These are phyloP conservation scores for Albifimbria verrucaria DNA, from an alignment of 2,329 filamentous ascomycete genomes.

Conservation along the genomic window DNA sequence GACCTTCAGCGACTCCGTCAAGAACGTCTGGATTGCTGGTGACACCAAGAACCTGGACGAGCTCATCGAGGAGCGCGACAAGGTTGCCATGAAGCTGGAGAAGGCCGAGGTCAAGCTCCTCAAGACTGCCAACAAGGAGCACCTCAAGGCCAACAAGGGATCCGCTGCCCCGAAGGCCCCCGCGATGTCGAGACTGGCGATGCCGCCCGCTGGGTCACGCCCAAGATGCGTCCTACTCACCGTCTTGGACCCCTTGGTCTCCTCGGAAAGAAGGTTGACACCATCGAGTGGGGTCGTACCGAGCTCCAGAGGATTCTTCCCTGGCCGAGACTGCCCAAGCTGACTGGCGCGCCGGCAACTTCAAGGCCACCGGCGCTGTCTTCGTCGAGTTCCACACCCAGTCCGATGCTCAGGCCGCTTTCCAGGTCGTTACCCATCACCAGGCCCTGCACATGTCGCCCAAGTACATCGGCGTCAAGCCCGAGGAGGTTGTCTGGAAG, in stretches of 20 bases:
- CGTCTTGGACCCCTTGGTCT: conserved; percentile 61
- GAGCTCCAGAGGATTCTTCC: conserved; percentile 54
- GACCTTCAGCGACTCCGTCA: conserved; percentile 76
- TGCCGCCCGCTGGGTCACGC: conserved; percentile 64
- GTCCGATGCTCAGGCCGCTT: conserved; percentile 79
- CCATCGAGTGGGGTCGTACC: conserved; percentile 77
- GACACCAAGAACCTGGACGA: conserved; percentile 73
- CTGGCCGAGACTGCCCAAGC: conserved; percentile 63
- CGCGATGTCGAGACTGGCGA: conserved; percentile 63
- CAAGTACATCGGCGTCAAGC: conserved; percentile 76
- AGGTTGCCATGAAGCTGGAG: conserved; percentile 75
- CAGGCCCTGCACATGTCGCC: conserved; percentile 80
- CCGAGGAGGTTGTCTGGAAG: conserved; percentile 81
- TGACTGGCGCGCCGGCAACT: conserved; percentile 61
- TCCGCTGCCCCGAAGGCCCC: conserved; percentile 26
- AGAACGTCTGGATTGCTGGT: conserved; percentile 79
- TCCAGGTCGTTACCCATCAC: conserved; percentile 78
- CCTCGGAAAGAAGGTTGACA: conserved; percentile 69
- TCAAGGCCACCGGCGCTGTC: conserved; percentile 65
- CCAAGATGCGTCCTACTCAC: conserved; percentile 68
- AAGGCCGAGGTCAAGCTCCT: conserved; percentile 79
- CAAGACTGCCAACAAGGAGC: conserved; percentile 47
- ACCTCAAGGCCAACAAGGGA: conserved; percentile 31
- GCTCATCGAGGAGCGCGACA: conserved; percentile 72
- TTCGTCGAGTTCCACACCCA: conserved; percentile 90